phyloP scores from a whole-genome alignment of 2,329 filamentous ascomycete species.

The Bretziella fagacearum region DNA sequence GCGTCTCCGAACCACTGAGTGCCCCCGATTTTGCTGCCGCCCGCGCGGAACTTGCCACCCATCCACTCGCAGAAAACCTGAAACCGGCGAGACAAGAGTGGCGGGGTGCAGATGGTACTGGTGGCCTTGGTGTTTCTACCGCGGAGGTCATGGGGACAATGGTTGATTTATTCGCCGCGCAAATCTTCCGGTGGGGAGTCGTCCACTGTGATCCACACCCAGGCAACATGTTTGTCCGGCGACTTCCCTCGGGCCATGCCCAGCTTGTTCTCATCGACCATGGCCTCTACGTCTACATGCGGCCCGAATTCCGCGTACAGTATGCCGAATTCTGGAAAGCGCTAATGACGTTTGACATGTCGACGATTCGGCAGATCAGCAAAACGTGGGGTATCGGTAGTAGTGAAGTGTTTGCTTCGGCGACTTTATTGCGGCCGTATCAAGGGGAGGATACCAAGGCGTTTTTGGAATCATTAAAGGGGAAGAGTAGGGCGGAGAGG shows the following conservation, averaged over 20 bases:
- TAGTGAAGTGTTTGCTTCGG: conserved; percentile 78
- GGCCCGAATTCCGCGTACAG: conserved; percentile 63
- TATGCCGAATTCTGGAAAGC: conserved; percentile 89
- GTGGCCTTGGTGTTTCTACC: conserved; percentile 66
- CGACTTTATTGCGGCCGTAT: conserved; percentile 80
- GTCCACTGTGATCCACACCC: conserved; percentile 96
- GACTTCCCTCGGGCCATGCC: conserved; percentile 61
- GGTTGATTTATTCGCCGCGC: conserved; percentile 88
- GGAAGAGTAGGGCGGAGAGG: conserved; percentile 47
- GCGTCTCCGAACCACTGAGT: conserved; percentile 49
- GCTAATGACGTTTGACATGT: conserved; percentile 84
- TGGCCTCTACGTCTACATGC: conserved; percentile 87
- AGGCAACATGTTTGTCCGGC: conserved; percentile 89
- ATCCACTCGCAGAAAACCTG: conserved; percentile 40
- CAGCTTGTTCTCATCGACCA: conserved; percentile 96
- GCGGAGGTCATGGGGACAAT: conserved; percentile 92
- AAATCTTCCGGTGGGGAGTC: conserved; percentile 93
- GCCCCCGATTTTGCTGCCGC: conserved; percentile 31
- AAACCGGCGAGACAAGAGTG: conserved; percentile 71
- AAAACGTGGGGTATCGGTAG: conserved; percentile 66
- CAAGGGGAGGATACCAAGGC: conserved; percentile 59
- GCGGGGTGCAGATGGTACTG: conserved; percentile 53
- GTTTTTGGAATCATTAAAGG: conserved; percentile 48
- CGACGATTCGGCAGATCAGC: conserved; percentile 55
- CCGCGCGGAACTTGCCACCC: conserved; percentile 30